These are phyloP conservation scores for Penicillium ucsense DNA, from an alignment of 495 filamentous ascomycete genomes.

Conservation along the genomic window DNA sequence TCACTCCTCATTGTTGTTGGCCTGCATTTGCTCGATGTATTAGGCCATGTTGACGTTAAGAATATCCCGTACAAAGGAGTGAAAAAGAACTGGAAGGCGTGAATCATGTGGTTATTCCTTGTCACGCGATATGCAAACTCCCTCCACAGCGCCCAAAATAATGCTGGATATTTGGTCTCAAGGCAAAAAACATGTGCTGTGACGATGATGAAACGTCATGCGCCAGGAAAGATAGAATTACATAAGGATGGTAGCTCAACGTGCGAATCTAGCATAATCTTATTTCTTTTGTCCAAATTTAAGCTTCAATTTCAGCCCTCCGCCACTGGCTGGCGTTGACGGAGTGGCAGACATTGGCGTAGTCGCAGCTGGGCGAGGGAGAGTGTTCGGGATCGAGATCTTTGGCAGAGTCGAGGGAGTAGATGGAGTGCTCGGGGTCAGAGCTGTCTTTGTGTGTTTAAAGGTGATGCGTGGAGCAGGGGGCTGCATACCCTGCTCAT, in stretches of 20 bases:
- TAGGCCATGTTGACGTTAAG: no score
- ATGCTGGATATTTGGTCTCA: not conserved
- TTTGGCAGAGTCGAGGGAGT: slow-evolving; percentile 19
- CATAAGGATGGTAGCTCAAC: slow-evolving; percentile 7
- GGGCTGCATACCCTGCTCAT: slow-evolving; percentile 28
- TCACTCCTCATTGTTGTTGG: no score
- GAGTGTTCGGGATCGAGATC: slow-evolving; percentile 24
- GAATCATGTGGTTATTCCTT: no score
- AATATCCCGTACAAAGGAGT: no score
- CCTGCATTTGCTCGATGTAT: no score
- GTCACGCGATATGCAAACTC: no score
- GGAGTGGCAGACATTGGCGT: slow-evolving; percentile 18
- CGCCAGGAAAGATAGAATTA: slow-evolving; percentile 7
- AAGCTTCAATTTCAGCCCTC: slow-evolving; percentile 34
- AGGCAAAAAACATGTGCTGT: slow-evolving; percentile 1
- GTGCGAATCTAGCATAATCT: slow-evolving; percentile 1
- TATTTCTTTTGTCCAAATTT: slow-evolving; percentile 33
- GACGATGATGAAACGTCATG: no score
- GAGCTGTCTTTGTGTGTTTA: slow-evolving; percentile 30
- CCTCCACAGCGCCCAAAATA: no score
- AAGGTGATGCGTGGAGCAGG: slow-evolving; percentile 37
- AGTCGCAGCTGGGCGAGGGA: slow-evolving; percentile 9
- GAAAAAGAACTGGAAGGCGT: no score
- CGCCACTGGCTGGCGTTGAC: slow-evolving; percentile 26
- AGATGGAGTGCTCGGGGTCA: slow-evolving; percentile 14